Base-by-base conservation (phyloP, 208 protist genomes). In the Leptomonas seymouri region DNA sequence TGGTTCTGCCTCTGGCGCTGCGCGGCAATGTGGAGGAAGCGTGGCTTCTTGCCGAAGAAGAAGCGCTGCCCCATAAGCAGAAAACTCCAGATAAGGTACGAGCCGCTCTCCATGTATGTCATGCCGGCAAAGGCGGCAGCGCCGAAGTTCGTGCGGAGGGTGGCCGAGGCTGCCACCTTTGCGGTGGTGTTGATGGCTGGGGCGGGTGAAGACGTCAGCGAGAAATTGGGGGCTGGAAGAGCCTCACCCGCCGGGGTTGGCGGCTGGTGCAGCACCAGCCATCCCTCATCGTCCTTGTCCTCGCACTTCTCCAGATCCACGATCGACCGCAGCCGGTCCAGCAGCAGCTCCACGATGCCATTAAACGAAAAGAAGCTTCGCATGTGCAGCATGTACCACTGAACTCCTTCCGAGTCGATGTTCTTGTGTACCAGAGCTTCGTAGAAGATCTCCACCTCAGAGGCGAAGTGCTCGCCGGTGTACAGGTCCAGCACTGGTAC, bases 1-100 rank as follows among this genome's bases (percentile, higher is more conserved):
- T 61, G 66, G n/a, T 71, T 71, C 46, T 71, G 66, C 41, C 45
- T 44, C 25, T 71, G 66, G 1, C 66, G 51, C 66, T 71, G 66
- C 45, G 64, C 36, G 6, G 66, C 66, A 4, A 64, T 45, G 20
- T 46, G 66, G 16, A 76, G 69, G 56, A 89, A 89, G 18, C 71
- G 74, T 42, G 84, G 84, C 25, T 84, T 81, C 8, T 74, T 68
- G 23, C 84, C 80, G 45, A 76, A 71, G 58, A 86, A 89, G 60
- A 74, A 83, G 1, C 73, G 71, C 64, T 86, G 58, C 7, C 60
- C 59, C 46, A 75, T 64, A 46, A 85, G 67, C 0, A 54, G 15
- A 25, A 76, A 77, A 57, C 80, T 74, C 84, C 84, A 89, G 27
- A 89, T 84, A 41, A 70, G 74, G 74, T 84, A 89, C 20, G 75